Percentiles rank a stretch among this genome's conserved stretches.
Conservation (phyloP, 768 basidiomycete species). For the Arthromyces matolae region DNA sequence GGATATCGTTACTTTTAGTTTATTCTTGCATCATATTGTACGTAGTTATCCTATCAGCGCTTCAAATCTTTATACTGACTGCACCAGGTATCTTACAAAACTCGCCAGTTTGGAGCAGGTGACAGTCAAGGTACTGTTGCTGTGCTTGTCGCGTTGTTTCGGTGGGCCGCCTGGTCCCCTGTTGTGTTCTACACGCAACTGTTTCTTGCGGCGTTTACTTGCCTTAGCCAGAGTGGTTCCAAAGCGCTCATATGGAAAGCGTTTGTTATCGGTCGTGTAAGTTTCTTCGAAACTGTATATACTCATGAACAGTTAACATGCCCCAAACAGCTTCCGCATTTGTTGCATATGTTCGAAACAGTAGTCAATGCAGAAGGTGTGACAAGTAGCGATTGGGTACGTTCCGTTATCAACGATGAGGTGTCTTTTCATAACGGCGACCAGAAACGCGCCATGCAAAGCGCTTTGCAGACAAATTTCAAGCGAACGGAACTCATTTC, state of each 20-base stretch:
- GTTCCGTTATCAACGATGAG: background rate
- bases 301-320: background rate
- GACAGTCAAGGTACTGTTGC: constrained; percentile 49
- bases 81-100: constrained; percentile 53
- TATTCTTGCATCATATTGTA: constrained; percentile 62
- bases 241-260: constrained; percentile 56
- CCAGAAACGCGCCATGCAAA: constrained; percentile 42
- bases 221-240: constrained; percentile 47
- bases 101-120: constrained; percentile 61
- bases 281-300: constrained; percentile 18
- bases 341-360: constrained; percentile 55
- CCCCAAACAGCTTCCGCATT: constrained; percentile 50
- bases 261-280: constrained; percentile 69
- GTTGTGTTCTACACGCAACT: constrained; percentile 66
- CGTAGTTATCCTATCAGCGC: constrained; percentile 19
- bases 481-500: constrained; percentile 52
- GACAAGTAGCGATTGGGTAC: constrained; percentile 56
- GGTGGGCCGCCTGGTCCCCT: constrained; percentile 63
- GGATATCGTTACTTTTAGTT: constrained; percentile 60
- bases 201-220: constrained; percentile 58
- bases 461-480: constrained; percentile 45
- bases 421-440: background rate
- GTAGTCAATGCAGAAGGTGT: constrained; percentile 49
- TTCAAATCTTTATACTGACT: constrained; percentile 7
- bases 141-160: constrained; percentile 50